phyloP scores from a whole-genome alignment of 192 early-diverging fungal species.

The Rhizoclosmatium globosum region DNA sequence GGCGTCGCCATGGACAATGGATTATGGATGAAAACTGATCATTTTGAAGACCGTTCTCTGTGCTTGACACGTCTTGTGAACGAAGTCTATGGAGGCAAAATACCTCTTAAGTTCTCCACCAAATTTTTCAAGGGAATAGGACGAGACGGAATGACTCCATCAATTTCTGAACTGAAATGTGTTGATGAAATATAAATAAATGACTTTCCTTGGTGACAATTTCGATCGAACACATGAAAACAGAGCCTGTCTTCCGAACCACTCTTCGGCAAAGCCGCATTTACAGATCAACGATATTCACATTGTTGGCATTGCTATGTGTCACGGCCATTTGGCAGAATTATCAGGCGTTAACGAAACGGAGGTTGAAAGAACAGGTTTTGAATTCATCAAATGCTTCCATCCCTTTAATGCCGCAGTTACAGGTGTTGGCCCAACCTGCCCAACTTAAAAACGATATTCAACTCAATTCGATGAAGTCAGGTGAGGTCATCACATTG shows the following conservation, averaged over 20 bases:
- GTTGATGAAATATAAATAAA: neutral
- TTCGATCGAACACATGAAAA: too few species aligned
- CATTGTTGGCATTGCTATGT: too few species aligned
- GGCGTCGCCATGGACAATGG: constrained; percentile 24
- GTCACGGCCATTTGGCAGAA: too few species aligned
- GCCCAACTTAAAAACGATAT: too few species aligned
- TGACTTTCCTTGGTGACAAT: too few species aligned
- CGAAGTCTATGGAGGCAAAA: constrained; percentile 36
- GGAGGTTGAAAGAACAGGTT: too few species aligned
- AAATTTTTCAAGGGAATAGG: constrained; percentile 18
- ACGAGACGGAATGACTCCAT: constrained; percentile 20
- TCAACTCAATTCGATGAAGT: too few species aligned
- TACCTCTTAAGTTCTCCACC: constrained; percentile 33
- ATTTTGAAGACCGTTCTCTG: constrained; percentile 20
- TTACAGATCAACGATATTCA: neutral
- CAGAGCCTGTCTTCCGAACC: neutral
- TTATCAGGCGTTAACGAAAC: too few species aligned
- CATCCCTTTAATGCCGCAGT: too few species aligned
- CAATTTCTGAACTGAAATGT: constrained; percentile 20
- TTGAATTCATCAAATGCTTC: too few species aligned
- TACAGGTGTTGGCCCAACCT: too few species aligned
- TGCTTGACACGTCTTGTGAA: constrained; percentile 28
- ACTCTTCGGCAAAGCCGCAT: neutral
- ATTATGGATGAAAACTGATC: constrained; percentile 33
- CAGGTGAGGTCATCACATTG: too few species aligned